Base-by-base conservation (phyloP, 2,329 filamentous ascomycete genomes). In the Colletotrichum endophyticum region DNA sequence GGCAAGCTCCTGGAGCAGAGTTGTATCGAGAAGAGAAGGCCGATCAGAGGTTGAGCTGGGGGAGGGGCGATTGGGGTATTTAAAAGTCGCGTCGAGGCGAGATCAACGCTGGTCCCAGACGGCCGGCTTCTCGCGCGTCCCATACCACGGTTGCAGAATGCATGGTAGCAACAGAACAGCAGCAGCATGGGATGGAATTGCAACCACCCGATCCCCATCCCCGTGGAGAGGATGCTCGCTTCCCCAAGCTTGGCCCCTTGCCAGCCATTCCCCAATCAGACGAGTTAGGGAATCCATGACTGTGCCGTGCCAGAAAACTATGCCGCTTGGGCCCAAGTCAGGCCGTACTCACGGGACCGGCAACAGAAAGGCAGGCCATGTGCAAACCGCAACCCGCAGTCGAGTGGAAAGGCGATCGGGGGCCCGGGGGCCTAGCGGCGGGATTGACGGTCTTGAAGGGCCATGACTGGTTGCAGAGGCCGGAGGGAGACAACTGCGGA, bases 381-480 rank as follows among this genome's bases (percentile, higher is more conserved):
- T 76, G 73, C 56, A 22, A 73, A 32, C 57, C 22, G 59, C 36
- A 68, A 39, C 34, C 64, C 73, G 27, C 71, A 66, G 28, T 66
- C 16, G 11, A 66, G 49, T 36, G 70, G 57, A 64, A 66, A 69
- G 63, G 22, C 74, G 64, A 76, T 76, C 74, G 19, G 61, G 36
- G 34, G 16, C 34, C 12, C 27, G 22, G 7, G 11, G 70, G 28
- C 7, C 28, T 76, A 76, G 74, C 74, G 74, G 74, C 74, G 74
- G 74, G 64, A 76, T 76, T 76, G 74, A 73, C 64, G 74, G 74
- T 36, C 44, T 74, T 76, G 74, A 27, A 73, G 12, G 70, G 53
- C 25, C n/a, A 59, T 74, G 70, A 76, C 32, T 76, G 74, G 74
- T n/a, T 16, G 49, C 12, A 32, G 28, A 16, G n/a, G 28, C 68